Evolutionary conservation across 441 rosid species (phyloP), one percentile per base, ranked within the genome.

Genomic region (Gossypium schwendimanii): DNA sequence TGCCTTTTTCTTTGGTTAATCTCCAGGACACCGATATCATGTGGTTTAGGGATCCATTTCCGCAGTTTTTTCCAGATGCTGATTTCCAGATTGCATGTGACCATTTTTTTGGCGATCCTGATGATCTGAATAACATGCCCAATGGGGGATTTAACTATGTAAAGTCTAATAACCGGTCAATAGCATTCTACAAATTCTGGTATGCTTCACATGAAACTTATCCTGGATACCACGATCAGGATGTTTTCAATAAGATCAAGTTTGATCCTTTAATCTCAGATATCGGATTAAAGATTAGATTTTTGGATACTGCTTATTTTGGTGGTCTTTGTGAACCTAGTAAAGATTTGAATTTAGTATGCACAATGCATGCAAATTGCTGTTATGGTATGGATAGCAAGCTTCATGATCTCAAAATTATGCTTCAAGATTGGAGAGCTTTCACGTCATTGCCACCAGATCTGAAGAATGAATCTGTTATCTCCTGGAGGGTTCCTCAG

Each of bases 61-160:
- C 86, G n/a, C 86, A 80, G 80, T 87, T 94, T 71, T 86, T 80
- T 79, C 60, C 76, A 18, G 97, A 90, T 79, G 92, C 79, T 61
- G 98, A 94, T 84, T 88, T 94, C 74, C 97, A 94, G 77, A 89
- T 90, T 82, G 97, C 98, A 1, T 94, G 97, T 52, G 98, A 94
- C 80, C 73, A 81, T 58, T 94, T 82, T 76, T 60, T 70, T 6
- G 97, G 98, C 49, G 80, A 81, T 74, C 76, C 96, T 69, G 80
- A 76, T 58, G 85, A 87, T 79, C 49, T 83, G 50, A 75, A 80
- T 53, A 94, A 94, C 81, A 81, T 72, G 71, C 92, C 91, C 57
- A 91, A 94, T 78, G 96, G 96, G 53, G 97, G 98, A 6, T 94
- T 94, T 74, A 85, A 76, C 69, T 84, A 85, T 60, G 97, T 88